Evolutionary conservation across 2,329 filamentous ascomycete genomes (phyloP).

Genomic region (Bipolaris gigantea): DNA sequence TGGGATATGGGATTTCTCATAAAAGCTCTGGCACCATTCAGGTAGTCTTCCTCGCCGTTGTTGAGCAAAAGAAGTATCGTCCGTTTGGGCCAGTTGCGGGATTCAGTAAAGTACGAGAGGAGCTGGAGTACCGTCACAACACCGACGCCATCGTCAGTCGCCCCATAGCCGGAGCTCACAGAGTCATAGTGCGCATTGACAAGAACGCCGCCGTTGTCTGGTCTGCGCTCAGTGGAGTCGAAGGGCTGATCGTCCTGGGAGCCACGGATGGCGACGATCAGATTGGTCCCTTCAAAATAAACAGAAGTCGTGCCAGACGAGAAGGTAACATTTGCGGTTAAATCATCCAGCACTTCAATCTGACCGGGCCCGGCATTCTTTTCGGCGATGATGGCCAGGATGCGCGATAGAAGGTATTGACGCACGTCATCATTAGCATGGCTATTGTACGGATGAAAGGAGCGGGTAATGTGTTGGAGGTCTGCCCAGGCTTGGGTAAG

Average conservation of each 20-base stretch:
- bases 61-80: slow-evolving; percentile 87
- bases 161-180: slow-evolving; percentile 87
- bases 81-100: slow-evolving; percentile 70
- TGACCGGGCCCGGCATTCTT: slow-evolving; percentile 50
- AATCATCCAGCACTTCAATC: slow-evolving; percentile 77
- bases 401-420: slow-evolving; percentile 71
- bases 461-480: slow-evolving; percentile 71
- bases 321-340: slow-evolving; percentile 75
- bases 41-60: slow-evolving; percentile 91
- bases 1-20: slow-evolving; percentile 78
- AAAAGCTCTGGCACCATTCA: slow-evolving; percentile 85
- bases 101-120: slow-evolving; percentile 77
- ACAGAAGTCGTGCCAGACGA: slow-evolving; percentile 58
- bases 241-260: slow-evolving; percentile 71
- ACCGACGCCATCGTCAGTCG: slow-evolving; percentile 91
- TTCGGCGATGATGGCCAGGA: slow-evolving; percentile 67
- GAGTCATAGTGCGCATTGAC: slow-evolving; percentile 96
- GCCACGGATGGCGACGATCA: slow-evolving; percentile 88
- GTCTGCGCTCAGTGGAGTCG: slow-evolving; percentile 59
- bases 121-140: slow-evolving; percentile 85
- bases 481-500: slow-evolving; percentile 86
- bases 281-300: slow-evolving; percentile 92
- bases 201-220: slow-evolving; percentile 73
- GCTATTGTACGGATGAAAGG: slow-evolving; percentile 88
- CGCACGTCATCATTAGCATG: slow-evolving; percentile 79